Conservation (phyloP, 225 moss, liverwort and hornwort species). For the Marchantia paleacea region DNA sequence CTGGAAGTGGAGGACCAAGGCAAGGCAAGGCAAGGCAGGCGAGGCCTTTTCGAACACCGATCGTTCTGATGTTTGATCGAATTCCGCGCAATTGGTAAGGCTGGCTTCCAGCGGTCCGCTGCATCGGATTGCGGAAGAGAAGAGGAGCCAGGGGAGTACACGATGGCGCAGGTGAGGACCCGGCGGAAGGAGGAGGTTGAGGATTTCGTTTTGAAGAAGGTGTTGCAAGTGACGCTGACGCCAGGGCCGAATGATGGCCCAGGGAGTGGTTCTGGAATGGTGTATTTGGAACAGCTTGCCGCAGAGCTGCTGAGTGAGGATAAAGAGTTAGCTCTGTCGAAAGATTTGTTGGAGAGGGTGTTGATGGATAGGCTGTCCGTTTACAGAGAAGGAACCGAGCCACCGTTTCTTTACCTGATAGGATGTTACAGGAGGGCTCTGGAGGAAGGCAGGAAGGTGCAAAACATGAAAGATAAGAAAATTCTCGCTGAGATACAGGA, state of each 20-base stretch:
- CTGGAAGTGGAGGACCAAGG: not conserved
- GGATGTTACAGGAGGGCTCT: conserved; percentile 73
- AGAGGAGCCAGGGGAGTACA: not conserved
- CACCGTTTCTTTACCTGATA: conserved; percentile 77
- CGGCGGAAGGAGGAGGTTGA: conserved; percentile 69
- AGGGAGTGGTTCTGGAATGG: conserved; percentile 21
- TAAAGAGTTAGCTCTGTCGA: conserved; percentile 50
- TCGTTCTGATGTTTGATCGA: not conserved
- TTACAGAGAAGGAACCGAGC: conserved; percentile 35
- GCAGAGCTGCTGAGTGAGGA: conserved; percentile 82
- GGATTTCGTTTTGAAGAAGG: conserved; percentile 66
- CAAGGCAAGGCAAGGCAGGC: not conserved
- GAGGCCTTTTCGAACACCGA: not conserved
- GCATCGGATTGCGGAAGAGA: not conserved
- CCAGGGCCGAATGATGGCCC: conserved; percentile 37
- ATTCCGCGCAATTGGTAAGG: not conserved
- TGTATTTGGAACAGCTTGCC: conserved; percentile 80
- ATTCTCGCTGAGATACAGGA: conserved; percentile 69
- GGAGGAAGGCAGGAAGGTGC: conserved; percentile 76
- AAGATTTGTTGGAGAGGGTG: conserved; percentile 72
- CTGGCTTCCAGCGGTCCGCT: not conserved
- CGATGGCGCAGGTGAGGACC: conserved; percentile 66
- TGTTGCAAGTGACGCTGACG: conserved; percentile 69
- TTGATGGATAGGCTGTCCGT: conserved; percentile 73
- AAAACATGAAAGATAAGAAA: conserved; percentile 75